Percentiles rank a stretch among this genome's conserved stretches.
Conservation (phyloP, 129 eudicot genomes). For the Glebionis coronaria region DNA sequence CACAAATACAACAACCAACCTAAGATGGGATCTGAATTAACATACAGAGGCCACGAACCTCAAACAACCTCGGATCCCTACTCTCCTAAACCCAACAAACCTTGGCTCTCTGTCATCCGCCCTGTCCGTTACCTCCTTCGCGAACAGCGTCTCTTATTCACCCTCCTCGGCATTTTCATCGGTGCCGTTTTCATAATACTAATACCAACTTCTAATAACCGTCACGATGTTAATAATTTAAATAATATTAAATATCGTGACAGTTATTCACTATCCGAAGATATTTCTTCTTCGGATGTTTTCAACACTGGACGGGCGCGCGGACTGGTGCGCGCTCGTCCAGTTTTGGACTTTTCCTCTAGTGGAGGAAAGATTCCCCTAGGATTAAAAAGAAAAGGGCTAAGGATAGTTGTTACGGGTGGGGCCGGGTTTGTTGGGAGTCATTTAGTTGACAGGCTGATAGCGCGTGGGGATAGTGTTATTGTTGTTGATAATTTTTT, state of each 20-base stretch:
- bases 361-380: constrained; percentile 75
- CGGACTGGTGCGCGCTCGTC: no score
- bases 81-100: constrained; percentile 50
- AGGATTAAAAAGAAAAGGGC: constrained; percentile 64
- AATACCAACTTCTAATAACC: constrained; percentile 25
- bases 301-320: no score
- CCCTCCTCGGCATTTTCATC: constrained; percentile 36
- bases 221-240: no score
- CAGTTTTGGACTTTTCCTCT: no score
- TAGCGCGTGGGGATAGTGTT: constrained; percentile 79
- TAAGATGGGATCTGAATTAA: constrained; percentile 46
- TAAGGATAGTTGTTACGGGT: constrained; percentile 83
- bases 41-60: constrained; percentile 38
- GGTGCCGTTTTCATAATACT: constrained; percentile 43
- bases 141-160: constrained; percentile 33
- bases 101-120: constrained; percentile 53
- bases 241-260: constrained; percentile 13
- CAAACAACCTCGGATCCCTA: constrained; percentile 33
- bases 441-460: constrained; percentile 80
- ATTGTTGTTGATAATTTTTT: constrained; percentile 93
- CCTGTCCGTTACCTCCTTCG: constrained; percentile 48
- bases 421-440: constrained; percentile 96
- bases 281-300: not conserved
- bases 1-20: no score
- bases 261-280: constrained; percentile 27